phyloP scores from a whole-genome alignment of 192 early-diverging fungal genomes.

The Linnemannia exigua region DNA sequence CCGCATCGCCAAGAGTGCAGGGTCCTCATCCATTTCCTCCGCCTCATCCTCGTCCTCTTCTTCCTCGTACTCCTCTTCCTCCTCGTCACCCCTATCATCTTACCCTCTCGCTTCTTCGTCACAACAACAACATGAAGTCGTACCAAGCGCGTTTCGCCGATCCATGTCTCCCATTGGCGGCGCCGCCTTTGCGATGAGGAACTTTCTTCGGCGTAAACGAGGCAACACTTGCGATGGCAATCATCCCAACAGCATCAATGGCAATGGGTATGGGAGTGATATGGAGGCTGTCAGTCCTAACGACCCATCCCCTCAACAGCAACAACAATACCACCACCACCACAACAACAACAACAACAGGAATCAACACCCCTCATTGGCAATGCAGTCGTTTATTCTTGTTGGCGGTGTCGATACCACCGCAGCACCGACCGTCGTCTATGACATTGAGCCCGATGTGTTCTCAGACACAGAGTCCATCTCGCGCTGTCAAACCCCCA shows the following conservation, averaged over 20 bases:
- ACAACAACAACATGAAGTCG: background rate
- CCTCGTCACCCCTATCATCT: background rate
- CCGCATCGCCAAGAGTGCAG: background rate
- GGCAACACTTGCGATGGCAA: background rate
- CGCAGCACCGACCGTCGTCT: slow-evolving; percentile 4
- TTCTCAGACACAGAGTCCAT: background rate
- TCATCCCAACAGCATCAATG: background rate
- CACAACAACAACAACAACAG: background rate
- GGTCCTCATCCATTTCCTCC: background rate
- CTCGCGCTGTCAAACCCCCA: background rate
- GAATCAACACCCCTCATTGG: background rate
- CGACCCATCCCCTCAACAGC: background rate
- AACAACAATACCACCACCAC: background rate
- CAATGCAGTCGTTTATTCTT: slow-evolving; percentile 20
- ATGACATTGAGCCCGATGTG: background rate
- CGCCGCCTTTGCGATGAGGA: slow-evolving; percentile 25
- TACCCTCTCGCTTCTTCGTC: background rate
- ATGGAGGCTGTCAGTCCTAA: background rate
- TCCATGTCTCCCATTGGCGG: slow-evolving; percentile 32
- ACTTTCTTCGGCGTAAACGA: slow-evolving; percentile 23
- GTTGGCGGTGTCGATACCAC: slow-evolving; percentile 18
- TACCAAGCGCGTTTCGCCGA: slow-evolving; percentile 7
- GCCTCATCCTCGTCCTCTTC: background rate
- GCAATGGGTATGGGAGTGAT: background rate
- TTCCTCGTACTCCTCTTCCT: background rate